These are phyloP conservation scores for Phytophthora pluvialis DNA, from an alignment of 352 stramenopile genomes.

Conservation along the genomic window DNA sequence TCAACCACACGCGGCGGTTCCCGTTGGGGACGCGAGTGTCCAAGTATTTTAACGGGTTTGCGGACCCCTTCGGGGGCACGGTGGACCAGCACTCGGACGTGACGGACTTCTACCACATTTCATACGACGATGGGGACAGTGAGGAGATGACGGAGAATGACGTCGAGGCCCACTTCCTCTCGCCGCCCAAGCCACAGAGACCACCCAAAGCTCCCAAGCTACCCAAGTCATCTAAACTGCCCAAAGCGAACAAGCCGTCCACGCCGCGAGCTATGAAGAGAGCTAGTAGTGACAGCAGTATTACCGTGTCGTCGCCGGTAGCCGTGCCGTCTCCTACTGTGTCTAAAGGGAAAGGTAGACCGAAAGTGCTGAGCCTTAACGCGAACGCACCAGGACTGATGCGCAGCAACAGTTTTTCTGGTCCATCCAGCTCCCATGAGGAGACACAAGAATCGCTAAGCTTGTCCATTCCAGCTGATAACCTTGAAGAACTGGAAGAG, in stretches of 20 bases:
- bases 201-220: conserved; percentile 25
- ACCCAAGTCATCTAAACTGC: conserved; percentile 10
- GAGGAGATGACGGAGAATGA: conserved; percentile 86
- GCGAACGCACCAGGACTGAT: conserved; percentile 43
- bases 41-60: conserved; percentile 75
- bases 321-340: conserved; percentile 5
- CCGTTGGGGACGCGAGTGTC: conserved; percentile 65
- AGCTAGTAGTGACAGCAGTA: conserved; percentile 25
- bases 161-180: conserved; percentile 49
- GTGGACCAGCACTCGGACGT: conserved; percentile 57
- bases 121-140: conserved; percentile 80
- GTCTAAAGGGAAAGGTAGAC: conserved; percentile 23
- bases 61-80: conserved; percentile 60
- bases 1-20: conserved; percentile 58
- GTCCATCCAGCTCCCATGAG: conserved; percentile 1
- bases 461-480: conserved; percentile 27
- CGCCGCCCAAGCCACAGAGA: conserved; percentile 21
- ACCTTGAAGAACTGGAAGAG: conserved; percentile 12
- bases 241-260: conserved; percentile 14
- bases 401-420: conserved; percentile 23
- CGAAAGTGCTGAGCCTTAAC: conserved; percentile 52
- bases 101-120: conserved; percentile 78
- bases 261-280: conserved; percentile 18
- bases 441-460: conserved; percentile 23
- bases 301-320: conserved; percentile 6